These are phyloP conservation scores for Cladorrhinum sp. DNA, from an alignment of 2,329 filamentous ascomycete genomes.

Conservation along the genomic window DNA sequence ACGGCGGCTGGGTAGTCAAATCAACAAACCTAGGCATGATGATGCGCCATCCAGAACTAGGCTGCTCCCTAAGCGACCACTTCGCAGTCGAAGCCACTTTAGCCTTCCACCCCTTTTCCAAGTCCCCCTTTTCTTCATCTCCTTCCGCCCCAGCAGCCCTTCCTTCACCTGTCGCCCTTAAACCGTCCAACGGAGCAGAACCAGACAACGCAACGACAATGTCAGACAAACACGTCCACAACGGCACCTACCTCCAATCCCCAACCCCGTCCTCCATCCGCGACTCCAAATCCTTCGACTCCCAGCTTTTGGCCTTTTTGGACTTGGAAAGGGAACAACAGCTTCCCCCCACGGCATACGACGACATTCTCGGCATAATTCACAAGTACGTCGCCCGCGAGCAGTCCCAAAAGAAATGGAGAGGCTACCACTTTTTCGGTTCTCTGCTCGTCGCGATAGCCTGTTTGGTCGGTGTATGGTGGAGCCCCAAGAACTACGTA, in stretches of 20 bases:
- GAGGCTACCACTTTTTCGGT: constrained; percentile 69
- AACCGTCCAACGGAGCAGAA: background rate
- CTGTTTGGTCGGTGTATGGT: constrained; percentile 83
- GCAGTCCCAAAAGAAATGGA: constrained; percentile 65
- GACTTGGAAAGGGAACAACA: constrained; percentile 17
- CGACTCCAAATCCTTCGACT: constrained; percentile 17
- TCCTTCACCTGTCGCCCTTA: too few relatives aligned
- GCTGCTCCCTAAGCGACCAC: constrained; percentile 89
- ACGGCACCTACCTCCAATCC: constrained; percentile 40
- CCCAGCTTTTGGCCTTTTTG: constrained; percentile 26
- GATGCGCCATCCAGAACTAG: constrained; percentile 72
- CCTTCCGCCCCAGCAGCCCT: background rate
- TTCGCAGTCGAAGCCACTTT: constrained; percentile 87
- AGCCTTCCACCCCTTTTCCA: constrained; percentile 42
- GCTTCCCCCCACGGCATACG: constrained; percentile 38
- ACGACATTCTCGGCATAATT: constrained; percentile 71
- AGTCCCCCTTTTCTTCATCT: constrained; percentile 10
- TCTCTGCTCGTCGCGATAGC: constrained; percentile 66
- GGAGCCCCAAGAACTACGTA: constrained; percentile 71
- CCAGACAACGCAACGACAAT: constrained; percentile 5
- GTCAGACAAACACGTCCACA: constrained; percentile 30
- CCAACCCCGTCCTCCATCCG: constrained; percentile 29
- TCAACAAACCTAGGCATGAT: constrained; percentile 74
- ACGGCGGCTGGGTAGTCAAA: constrained; percentile 64
- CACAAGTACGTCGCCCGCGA: constrained; percentile 68